Evolutionary conservation across 225 moss, liverwort and hornwort genomes (phyloP).

Genomic region (Asterella californica): DNA sequence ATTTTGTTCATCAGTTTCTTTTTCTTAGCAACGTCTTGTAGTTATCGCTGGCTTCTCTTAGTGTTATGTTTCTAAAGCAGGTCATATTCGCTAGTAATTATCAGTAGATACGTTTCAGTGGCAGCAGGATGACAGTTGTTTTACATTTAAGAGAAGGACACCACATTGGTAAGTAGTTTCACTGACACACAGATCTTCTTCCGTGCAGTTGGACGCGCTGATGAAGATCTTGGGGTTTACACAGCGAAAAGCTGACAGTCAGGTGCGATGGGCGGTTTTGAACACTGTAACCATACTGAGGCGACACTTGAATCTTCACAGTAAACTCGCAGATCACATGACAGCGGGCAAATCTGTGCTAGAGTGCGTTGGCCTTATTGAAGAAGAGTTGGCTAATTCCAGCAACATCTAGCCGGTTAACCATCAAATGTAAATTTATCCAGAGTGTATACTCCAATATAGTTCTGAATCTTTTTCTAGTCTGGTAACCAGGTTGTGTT

Average conservation of each 20-base stretch:
- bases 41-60: background rate
- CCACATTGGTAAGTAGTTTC: background rate
- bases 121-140: background rate
- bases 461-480: background rate
- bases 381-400: slow-evolving; percentile 58
- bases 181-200: background rate
- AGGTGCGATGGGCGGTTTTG: slow-evolving; percentile 96
- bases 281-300: slow-evolving; percentile 84
- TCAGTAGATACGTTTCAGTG: background rate
- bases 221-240: slow-evolving; percentile 77
- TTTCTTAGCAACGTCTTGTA: background rate
- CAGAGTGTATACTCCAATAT: background rate
- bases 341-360: slow-evolving; percentile 63
- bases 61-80: background rate
- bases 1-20: background rate
- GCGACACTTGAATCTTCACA: slow-evolving; percentile 61
- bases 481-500: background rate
- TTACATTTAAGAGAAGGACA: background rate
- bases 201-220: slow-evolving; percentile 71
- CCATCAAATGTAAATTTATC: slow-evolving; percentile 6
- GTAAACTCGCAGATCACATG: slow-evolving; percentile 76
- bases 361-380: slow-evolving; percentile 77
- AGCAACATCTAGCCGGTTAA: slow-evolving; percentile 43
- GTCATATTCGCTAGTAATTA: background rate
- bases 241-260: slow-evolving; percentile 90